Percentiles rank a stretch among this genome's conserved stretches.
These are phyloP conservation scores for Cercospora sp. DNA, from an alignment of 2,329 filamentous ascomycete genomes.

Conservation along the genomic window DNA sequence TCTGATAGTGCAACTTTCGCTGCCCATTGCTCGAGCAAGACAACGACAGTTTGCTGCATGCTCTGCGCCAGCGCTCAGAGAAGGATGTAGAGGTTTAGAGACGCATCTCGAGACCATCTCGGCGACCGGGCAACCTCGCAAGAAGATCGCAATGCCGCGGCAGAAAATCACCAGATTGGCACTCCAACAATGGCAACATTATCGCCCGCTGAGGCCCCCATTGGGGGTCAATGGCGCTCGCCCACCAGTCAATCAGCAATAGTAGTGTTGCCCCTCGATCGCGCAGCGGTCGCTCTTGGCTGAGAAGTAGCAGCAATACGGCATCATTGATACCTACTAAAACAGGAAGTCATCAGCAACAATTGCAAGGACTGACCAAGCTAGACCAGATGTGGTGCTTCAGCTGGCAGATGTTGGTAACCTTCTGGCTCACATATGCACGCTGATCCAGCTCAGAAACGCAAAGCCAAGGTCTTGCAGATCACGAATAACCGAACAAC, in stretches of 20 bases:
- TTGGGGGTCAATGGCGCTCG: not conserved
- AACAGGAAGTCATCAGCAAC: not conserved
- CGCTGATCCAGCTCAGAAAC: not conserved
- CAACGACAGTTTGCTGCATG: not conserved
- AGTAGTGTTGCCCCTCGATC: not conserved
- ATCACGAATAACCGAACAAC: not conserved
- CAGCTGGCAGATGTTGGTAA: not conserved
- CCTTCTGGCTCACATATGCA: not conserved
- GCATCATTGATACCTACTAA: not conserved
- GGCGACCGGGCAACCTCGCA: not conserved
- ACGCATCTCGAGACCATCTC: not conserved
- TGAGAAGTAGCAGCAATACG: not conserved
- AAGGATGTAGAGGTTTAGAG: not conserved
- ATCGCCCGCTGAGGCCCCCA: not conserved
- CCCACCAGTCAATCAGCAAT: not conserved
- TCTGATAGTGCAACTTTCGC: not conserved
- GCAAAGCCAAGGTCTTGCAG: not conserved
- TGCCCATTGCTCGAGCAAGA: not conserved
- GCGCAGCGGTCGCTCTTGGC: not conserved
- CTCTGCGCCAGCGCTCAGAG: not conserved
- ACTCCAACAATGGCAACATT: not conserved
- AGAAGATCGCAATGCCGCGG: not conserved
- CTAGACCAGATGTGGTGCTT: not conserved
- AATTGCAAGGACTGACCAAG: not conserved
- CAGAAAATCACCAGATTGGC: not conserved